Evolutionary conservation across 768 basidiomycete genomes (phyloP), one percentile per base, ranked within the genome.

Genomic region (Podaxis rugospora): DNA sequence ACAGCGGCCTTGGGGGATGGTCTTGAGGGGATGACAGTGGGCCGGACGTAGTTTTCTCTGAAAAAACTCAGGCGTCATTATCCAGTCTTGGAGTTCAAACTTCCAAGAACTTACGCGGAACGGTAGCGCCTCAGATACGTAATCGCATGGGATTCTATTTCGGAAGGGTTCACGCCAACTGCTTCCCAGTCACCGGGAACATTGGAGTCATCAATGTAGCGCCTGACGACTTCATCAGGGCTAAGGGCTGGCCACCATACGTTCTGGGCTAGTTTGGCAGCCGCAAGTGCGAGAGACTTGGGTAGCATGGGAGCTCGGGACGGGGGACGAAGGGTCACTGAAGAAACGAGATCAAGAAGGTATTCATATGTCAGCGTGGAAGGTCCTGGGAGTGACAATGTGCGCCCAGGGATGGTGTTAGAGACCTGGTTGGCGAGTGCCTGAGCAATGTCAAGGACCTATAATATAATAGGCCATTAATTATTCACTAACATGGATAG

Each of bases 371-470:
- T 90, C 72, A 95, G 80, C 39, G 89, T 87, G 35, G 86, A 89
- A 0, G 96, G 95, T 2, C 97, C 97, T 49, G 95, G 92, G 51
- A 99, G 87, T 57, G 84, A 84, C 67, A 94, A 74, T 6, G 87
- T 93, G 35, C 85, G 82, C 44, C 88, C 75, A 21, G 86, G 68
- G 54, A 85, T 85, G 44, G 87, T 81, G 49, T 82, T 78, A 16
- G 78, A 68, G 74, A 90, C 83, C 63, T 93, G 75, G 76, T 92
- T 92, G n/a, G 83, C 80, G 57, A 98, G 82, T 4, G 87, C 95
- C 73, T 95, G 90, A 9, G 97, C 96, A 59, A 98, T 92, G 69
- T 99, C 95, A 68, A 95, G 74, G 23, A 97, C 92, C 93, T 95
- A 46, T 52, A 14, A 59, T 32, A 25, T 54, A 61, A 35, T 57